Conservation (phyloP, 2,329 filamentous ascomycete species). For the Pyrenochaeta sp. region DNA sequence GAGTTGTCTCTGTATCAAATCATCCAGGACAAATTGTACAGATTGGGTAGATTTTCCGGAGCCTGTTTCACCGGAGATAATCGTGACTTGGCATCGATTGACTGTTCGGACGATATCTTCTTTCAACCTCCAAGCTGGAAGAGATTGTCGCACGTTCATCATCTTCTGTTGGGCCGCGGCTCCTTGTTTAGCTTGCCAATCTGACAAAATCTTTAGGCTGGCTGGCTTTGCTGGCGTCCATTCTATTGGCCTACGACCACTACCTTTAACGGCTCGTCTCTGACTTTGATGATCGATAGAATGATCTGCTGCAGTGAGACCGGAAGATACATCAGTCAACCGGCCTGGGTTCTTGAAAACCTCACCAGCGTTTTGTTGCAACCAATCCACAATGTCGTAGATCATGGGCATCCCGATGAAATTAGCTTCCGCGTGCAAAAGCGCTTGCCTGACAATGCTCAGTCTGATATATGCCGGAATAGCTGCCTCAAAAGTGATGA, state of each 20-base stretch:
- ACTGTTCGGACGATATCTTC: slow-evolving; percentile 81
- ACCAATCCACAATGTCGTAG: slow-evolving; percentile 89
- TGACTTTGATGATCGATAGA: slow-evolving; percentile 22
- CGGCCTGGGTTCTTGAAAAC: slow-evolving; percentile 87
- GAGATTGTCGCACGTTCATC: slow-evolving; percentile 72
- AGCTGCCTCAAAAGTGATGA: slow-evolving; percentile 72
- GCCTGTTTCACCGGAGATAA: slow-evolving; percentile 96
- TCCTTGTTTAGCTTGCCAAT: slow-evolving; percentile 75
- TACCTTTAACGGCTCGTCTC: slow-evolving; percentile 26
- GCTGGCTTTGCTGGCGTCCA: slow-evolving; percentile 67
- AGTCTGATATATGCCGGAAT: slow-evolving; percentile 93
- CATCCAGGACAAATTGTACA: slow-evolving; percentile 93
- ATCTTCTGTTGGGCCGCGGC: slow-evolving; percentile 75
- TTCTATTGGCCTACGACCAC: slow-evolving; percentile 63
- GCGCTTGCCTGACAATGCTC: slow-evolving; percentile 80
- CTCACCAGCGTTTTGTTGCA: slow-evolving; percentile 82
- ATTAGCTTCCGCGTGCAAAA: slow-evolving; percentile 74
- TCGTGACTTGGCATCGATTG: slow-evolving; percentile 82
- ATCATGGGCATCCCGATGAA: slow-evolving; percentile 88
- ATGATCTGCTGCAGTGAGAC: slow-evolving; percentile 65
- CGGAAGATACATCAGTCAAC: slow-evolving; percentile 83
- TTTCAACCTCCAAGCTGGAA: slow-evolving; percentile 89
- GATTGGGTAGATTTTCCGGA: slow-evolving; percentile 97
- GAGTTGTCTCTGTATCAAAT: slow-evolving; percentile 79
- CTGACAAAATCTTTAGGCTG: slow-evolving; percentile 66